These are phyloP conservation scores for Serpula lacrymans DNA, from an alignment of 768 basidiomycete genomes.

Conservation along the genomic window DNA sequence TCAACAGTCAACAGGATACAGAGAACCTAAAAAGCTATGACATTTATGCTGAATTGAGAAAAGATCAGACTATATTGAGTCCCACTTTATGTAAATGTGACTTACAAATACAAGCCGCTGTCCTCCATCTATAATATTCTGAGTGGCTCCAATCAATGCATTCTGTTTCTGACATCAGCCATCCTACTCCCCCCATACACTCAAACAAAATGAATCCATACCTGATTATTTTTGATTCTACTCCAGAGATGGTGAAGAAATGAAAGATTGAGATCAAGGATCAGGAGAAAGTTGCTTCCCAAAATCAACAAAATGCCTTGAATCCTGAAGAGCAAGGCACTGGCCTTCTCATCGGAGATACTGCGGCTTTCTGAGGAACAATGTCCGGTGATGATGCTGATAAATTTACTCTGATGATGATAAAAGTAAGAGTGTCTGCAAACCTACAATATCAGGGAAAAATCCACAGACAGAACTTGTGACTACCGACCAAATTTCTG, in stretches of 20 bases:
- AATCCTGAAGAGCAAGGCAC: not conserved
- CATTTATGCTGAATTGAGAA: too few relatives aligned
- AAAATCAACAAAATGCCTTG: not conserved
- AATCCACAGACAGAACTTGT: too few relatives aligned
- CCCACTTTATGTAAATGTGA: not conserved
- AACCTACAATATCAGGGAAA: too few relatives aligned
- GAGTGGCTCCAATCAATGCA: constrained; percentile 3
- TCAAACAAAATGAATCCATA: not conserved
- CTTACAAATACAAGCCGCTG: not conserved
- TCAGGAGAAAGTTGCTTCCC: not conserved
- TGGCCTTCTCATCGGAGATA: too few relatives aligned
- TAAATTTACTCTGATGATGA: too few relatives aligned
- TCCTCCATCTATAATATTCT: constrained; percentile 3
- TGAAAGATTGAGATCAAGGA: not conserved
- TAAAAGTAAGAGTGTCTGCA: too few relatives aligned
- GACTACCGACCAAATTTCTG: too few relatives aligned
- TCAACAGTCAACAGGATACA: not conserved
- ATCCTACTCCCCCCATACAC: not conserved
- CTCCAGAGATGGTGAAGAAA: too few relatives aligned
- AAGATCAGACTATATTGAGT: not conserved
- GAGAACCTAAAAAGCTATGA: not conserved
- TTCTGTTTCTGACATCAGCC: not conserved
- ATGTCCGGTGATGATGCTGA: too few relatives aligned
- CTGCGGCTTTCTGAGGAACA: too few relatives aligned
- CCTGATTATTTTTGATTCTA: too few relatives aligned